phyloP scores from a whole-genome alignment of 345 rosid genomes.

The Gynandropsis gynandra region DNA sequence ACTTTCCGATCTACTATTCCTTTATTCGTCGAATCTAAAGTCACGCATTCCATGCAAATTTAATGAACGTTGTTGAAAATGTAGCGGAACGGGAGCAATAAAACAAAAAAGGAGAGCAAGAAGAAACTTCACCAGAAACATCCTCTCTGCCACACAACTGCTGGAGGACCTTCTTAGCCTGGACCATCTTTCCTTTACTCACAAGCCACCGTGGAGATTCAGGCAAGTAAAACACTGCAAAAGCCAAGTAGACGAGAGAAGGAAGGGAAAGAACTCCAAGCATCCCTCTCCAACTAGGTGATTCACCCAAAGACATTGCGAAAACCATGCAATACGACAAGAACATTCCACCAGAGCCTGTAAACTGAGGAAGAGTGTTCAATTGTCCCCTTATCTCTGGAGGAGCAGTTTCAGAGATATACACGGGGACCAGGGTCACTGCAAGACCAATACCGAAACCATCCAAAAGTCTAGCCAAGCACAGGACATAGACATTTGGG shows the following conservation, averaged over 20 bases:
- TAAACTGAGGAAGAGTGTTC: conserved; percentile 76
- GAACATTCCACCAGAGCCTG: conserved; percentile 81
- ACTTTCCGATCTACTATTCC: no score
- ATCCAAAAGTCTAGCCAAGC: conserved; percentile 61
- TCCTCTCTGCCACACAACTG: conserved; percentile 73
- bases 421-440: conserved; percentile 67
- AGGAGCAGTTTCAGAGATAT: conserved; percentile 85
- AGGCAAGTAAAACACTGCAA: conserved; percentile 67
- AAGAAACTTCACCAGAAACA: conserved; percentile 51
- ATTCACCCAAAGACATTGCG: conserved; percentile 58
- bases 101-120: neutral
- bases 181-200: conserved; percentile 69
- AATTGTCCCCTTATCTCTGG: conserved; percentile 67
- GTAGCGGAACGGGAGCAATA: neutral
- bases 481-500: conserved; percentile 68
- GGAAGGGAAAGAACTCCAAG: conserved; percentile 75
- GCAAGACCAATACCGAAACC: conserved; percentile 83
- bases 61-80: no score
- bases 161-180: conserved; percentile 71
- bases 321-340: conserved; percentile 77
- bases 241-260: conserved; percentile 41
- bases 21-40: no score
- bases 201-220: conserved; percentile 97
- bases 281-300: conserved; percentile 85
- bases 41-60: no score